A percentile compares a stretch with the other conserved stretches of the same genome.
Evolutionary conservation across 805 yeast genomes (phyloP).

Genomic region (Kodamaea neixiangensis): DNA sequence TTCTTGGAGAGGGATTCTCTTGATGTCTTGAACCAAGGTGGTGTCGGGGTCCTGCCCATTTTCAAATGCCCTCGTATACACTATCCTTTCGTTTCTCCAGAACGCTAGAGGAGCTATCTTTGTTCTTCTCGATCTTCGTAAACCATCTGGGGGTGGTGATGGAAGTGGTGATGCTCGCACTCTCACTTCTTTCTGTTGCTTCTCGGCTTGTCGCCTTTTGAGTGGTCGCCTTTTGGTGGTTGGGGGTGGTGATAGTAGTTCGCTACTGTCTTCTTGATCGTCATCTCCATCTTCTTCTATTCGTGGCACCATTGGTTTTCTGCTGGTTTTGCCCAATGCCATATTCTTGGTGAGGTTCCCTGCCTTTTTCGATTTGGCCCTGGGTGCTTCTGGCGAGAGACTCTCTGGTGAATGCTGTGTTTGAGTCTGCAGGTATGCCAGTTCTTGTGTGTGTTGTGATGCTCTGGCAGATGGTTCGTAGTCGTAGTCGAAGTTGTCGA

Average conservation of each 20-base stretch:
- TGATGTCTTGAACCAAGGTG: slow-evolving; percentile 33
- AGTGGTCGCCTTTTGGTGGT: slow-evolving; percentile 15
- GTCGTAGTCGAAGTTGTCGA: slow-evolving; percentile 10
- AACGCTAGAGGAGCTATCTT: slow-evolving; percentile 72
- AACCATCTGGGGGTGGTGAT: slow-evolving; percentile 48
- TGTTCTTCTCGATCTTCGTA: slow-evolving; percentile 66
- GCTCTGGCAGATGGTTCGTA: slow-evolving; percentile 6
- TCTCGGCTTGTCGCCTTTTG: slow-evolving; percentile 15
- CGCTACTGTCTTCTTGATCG: slow-evolving; percentile 28
- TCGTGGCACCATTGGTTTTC: slow-evolving; percentile 14
- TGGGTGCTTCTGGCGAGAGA: slow-evolving; percentile 13
- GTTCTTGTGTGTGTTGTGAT: slow-evolving; percentile 4
- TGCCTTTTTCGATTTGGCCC: slow-evolving; percentile 9
- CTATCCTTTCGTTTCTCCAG: slow-evolving; percentile 81
- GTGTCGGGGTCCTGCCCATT: slow-evolving; percentile 45
- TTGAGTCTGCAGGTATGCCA: slow-evolving; percentile 5
- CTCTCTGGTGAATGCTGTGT: slow-evolving; percentile 21
- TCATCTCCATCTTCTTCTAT: slow-evolving; percentile 22
- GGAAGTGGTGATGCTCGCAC: slow-evolving; percentile 36
- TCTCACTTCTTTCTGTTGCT: slow-evolving; percentile 4
- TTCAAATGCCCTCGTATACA: slow-evolving; percentile 47
- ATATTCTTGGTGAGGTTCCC: slow-evolving; percentile 33
- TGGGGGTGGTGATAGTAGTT: slow-evolving; percentile 15
- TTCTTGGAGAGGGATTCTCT: slow-evolving; percentile 51
- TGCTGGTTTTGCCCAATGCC: slow-evolving; percentile 28